Conservation (phyloP, 2,329 filamentous ascomycete genomes). For the Penicillium sp. region DNA sequence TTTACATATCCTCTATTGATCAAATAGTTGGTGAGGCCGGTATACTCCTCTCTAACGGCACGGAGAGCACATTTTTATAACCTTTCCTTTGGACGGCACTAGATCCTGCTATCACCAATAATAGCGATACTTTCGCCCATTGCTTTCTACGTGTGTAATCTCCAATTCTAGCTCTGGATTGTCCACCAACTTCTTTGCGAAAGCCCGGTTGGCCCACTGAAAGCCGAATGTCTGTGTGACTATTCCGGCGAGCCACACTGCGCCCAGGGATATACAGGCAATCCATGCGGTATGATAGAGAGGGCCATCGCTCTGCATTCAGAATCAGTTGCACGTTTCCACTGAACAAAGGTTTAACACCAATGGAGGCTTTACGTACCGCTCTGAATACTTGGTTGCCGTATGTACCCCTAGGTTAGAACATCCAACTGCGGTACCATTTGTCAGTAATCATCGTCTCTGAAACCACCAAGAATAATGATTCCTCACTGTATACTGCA, state of each 20-base stretch:
- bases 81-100: fast-evolving
- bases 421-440: not conserved
- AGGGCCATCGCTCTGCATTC: not conserved
- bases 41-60: too few relatives aligned
- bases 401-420: not conserved
- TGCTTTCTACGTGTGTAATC: not conserved
- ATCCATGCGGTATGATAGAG: not conserved
- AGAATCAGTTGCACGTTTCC: not conserved
- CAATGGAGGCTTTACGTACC: not conserved
- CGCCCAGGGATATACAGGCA: not conserved
- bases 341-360: not conserved
- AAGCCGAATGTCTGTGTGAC: not conserved
- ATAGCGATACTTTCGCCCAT: not conserved
- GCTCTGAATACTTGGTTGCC: not conserved
- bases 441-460: not conserved
- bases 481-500: not conserved
- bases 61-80: not conserved
- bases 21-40: too few relatives aligned
- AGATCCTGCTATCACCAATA: not conserved
- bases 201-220: not conserved
- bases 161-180: not conserved
- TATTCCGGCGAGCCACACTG: not conserved
- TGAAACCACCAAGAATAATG: too few relatives aligned
- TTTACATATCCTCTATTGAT: too few relatives aligned
- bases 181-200: not conserved